phyloP scores from a whole-genome alignment of 352 stramenopile species.

The Thraustochytrium sp. region DNA sequence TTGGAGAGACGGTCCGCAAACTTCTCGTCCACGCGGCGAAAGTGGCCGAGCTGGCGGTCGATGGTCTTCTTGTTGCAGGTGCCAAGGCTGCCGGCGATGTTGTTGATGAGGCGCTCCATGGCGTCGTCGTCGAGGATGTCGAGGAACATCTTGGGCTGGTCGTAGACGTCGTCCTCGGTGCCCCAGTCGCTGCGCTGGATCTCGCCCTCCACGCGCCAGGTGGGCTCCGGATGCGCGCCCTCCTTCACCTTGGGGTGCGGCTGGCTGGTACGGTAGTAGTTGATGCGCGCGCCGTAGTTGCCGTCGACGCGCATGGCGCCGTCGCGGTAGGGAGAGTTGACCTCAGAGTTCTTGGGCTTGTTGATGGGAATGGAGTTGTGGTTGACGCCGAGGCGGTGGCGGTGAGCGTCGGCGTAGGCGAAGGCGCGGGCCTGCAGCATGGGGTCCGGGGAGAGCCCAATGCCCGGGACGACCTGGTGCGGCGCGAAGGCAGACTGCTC shows the following conservation, averaged over 20 bases:
- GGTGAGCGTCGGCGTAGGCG: slow-evolving; percentile 77
- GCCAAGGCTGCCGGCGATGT: slow-evolving; percentile 2
- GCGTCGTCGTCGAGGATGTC: neutral
- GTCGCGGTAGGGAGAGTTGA: neutral
- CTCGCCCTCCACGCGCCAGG: neutral
- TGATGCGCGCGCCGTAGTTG: neutral
- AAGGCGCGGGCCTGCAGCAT: slow-evolving; percentile 77
- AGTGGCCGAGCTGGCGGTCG: slow-evolving; percentile 18
- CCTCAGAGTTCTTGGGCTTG: slow-evolving; percentile 50
- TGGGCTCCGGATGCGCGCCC: neutral
- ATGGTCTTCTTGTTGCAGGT: neutral
- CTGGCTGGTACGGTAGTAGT: neutral
- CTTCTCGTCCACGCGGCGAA: slow-evolving; percentile 16
- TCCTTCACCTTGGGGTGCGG: slow-evolving; percentile 1
- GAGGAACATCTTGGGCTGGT: slow-evolving; percentile 21
- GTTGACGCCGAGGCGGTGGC: slow-evolving; percentile 75
- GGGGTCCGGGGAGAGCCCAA: slow-evolving; percentile 80
- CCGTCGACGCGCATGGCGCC: slow-evolving; percentile 3
- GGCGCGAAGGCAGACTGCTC: slow-evolving; percentile 83
- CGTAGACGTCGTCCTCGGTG: slow-evolving; percentile 4
- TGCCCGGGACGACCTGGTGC: slow-evolving; percentile 80
- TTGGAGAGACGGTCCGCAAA: neutral
- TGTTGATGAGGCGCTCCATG: neutral
- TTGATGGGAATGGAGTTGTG: slow-evolving; percentile 82
- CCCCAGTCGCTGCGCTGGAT: neutral